Conservation (phyloP, 2,329 filamentous ascomycete genomes). For the Fusarium nelsonii region DNA sequence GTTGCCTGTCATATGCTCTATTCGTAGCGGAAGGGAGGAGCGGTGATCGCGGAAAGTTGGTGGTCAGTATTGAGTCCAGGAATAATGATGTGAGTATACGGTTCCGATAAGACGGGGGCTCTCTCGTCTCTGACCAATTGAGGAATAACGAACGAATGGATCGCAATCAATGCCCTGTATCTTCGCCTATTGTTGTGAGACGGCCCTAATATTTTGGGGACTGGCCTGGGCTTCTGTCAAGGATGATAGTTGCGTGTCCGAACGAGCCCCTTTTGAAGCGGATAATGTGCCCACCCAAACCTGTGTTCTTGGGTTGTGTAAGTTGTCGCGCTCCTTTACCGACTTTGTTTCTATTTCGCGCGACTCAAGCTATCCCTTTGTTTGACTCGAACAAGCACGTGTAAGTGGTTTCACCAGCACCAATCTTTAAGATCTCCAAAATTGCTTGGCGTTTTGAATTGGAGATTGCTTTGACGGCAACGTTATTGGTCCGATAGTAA, state of each 20-base stretch:
- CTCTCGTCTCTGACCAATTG: background rate
- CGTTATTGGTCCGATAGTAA: constrained; percentile 36
- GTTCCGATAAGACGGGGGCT: background rate
- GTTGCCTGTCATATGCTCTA: background rate
- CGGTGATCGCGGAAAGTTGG: background rate
- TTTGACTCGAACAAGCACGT: constrained; percentile 22
- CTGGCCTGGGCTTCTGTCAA: constrained; percentile 15
- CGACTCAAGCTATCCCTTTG: background rate
- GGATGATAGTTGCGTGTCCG: constrained; percentile 3
- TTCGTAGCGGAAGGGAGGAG: background rate
- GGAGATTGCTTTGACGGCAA: constrained; percentile 22
- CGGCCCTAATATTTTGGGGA: constrained; percentile 27
- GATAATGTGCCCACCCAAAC: background rate
- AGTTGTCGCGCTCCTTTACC: background rate
- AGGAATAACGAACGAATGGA: background rate
- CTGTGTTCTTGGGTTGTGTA: background rate
- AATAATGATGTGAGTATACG: background rate
- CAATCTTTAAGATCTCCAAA: constrained; percentile 19
- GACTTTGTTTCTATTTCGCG: background rate
- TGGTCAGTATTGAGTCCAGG: background rate
- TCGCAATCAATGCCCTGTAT: constrained; percentile 14
- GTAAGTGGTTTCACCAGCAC: constrained; percentile 25
- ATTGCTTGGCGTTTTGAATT: constrained; percentile 26
- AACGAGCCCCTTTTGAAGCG: constrained; percentile 13
- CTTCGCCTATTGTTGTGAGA: constrained; percentile 15